Percentiles rank a stretch among this genome's conserved stretches.
phyloP scores from a whole-genome alignment of 805 yeast genomes.

The Saturnispora mendoncae region DNA sequence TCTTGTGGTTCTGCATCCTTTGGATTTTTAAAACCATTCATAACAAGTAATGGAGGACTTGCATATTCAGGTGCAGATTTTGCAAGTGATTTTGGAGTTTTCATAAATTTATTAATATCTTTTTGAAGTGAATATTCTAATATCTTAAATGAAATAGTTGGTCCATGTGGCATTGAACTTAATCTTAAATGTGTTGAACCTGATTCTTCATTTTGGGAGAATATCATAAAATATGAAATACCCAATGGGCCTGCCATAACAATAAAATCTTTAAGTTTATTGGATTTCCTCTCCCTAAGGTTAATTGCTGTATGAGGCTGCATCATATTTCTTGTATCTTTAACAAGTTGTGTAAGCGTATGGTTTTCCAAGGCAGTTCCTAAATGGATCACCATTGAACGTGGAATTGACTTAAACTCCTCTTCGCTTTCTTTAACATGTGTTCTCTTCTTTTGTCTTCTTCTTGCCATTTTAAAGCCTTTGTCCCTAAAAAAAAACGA shows the following conservation, averaged over 20 bases:
- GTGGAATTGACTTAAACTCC: slow-evolving; percentile 66
- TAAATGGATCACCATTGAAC: slow-evolving; percentile 87
- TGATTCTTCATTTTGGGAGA: slow-evolving; percentile 67
- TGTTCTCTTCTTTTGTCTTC: slow-evolving; percentile 71
- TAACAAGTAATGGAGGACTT: slow-evolving; percentile 82
- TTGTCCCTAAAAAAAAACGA: background rate
- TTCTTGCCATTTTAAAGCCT: slow-evolving; percentile 23
- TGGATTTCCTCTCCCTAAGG: slow-evolving; percentile 76
- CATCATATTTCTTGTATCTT: slow-evolving; percentile 83
- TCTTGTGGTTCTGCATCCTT: slow-evolving; percentile 60
- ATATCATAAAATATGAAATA: slow-evolving; percentile 78
- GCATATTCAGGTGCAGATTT: slow-evolving; percentile 53
- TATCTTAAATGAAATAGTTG: slow-evolving; percentile 78
- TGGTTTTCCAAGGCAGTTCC: slow-evolving; percentile 71
- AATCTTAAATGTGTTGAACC: slow-evolving; percentile 79
- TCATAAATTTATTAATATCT: slow-evolving; percentile 64
- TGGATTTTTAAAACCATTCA: slow-evolving; percentile 81
- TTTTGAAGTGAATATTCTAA: slow-evolving; percentile 69
- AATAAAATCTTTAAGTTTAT: slow-evolving; percentile 83
- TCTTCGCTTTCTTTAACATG: slow-evolving; percentile 61
- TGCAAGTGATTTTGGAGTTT: slow-evolving; percentile 69
- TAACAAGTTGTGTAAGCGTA: slow-evolving; percentile 73
- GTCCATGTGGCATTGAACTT: slow-evolving; percentile 89
- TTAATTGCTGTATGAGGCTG: slow-evolving; percentile 94
- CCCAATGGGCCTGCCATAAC: slow-evolving; percentile 98